Percentiles rank a stretch among this genome's conserved stretches.
phyloP scores from a whole-genome alignment of 345 rosid genomes.

The Euphorbia lathyris region DNA sequence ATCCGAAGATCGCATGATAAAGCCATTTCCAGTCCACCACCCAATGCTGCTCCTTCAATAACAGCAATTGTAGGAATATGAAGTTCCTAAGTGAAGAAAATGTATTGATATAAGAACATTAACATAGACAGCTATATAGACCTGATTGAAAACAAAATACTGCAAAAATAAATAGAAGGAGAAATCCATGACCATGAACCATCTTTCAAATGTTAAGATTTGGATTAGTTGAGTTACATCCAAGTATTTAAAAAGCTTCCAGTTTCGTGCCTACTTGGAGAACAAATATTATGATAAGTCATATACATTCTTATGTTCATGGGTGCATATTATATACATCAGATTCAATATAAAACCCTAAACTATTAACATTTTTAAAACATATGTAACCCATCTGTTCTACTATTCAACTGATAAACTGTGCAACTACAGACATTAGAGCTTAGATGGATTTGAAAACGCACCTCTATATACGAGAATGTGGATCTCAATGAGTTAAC shows the following conservation, averaged over 20 bases:
- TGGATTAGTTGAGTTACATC: not conserved
- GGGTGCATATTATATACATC: not conserved
- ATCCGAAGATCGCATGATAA: conserved; percentile 86
- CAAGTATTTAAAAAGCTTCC: not conserved
- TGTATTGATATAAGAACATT: not conserved
- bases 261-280: not conserved
- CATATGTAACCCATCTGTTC: too few relatives aligned
- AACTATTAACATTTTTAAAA: not conserved
- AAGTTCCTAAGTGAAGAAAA: conserved; percentile 44
- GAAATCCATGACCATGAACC: not conserved
- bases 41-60: conserved; percentile 86
- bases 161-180: not conserved
- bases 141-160: not conserved
- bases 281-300: not conserved
- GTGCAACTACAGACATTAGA: not conserved
- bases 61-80: conserved; percentile 78
- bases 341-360: not conserved
- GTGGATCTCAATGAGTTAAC: conserved; percentile 73
- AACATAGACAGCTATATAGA: too few relatives aligned
- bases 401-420: not conserved
- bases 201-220: not conserved
- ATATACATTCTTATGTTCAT: not conserved
- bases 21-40: conserved; percentile 99
- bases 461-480: conserved; percentile 74
- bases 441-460: not conserved